Conservation (phyloP, 2,329 filamentous ascomycete species). For the Cladophialophora carrionii region DNA sequence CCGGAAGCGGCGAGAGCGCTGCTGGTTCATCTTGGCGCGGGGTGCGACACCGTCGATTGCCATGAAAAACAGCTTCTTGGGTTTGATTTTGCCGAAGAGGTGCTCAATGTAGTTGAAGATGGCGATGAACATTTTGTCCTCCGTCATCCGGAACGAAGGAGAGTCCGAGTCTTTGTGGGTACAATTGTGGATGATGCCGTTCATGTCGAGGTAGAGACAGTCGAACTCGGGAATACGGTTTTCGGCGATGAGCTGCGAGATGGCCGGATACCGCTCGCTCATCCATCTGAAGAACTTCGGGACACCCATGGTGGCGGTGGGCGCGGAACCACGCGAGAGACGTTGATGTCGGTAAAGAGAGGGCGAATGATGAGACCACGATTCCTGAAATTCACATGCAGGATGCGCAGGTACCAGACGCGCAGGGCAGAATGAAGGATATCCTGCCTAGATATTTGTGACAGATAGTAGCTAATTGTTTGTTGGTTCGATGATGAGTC, state of each 20-base stretch:
- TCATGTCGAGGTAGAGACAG: constrained; percentile 88
- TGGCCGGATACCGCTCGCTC: constrained; percentile 97
- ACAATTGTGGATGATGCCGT: constrained; percentile 99
- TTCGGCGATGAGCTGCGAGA: constrained; percentile 97
- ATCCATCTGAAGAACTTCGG: constrained; percentile 98
- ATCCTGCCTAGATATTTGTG: not conserved
- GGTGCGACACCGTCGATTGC: constrained; percentile 97
- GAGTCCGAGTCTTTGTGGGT: constrained; percentile 96
- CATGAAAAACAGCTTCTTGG: constrained; percentile 99
- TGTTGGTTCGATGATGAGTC: constrained; percentile 2
- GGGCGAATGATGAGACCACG: not conserved
- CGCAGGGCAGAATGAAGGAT: not conserved
- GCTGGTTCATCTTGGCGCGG: constrained; percentile 99
- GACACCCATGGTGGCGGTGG: constrained; percentile 63
- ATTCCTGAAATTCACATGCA: constrained; percentile 5
- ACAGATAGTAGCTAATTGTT: constrained; percentile 2
- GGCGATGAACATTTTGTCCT: constrained; percentile 99
- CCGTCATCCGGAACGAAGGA: constrained; percentile 86
- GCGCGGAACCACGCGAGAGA: constrained; percentile 32
- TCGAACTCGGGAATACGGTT: constrained; percentile 99
- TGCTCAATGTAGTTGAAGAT: constrained; percentile 99
- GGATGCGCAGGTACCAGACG: not conserved
- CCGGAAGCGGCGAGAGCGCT: constrained; percentile 90
- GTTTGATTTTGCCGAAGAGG: constrained; percentile 97
- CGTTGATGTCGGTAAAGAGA: constrained; percentile 19